These are phyloP conservation scores for Letharia columbiana DNA, from an alignment of 495 filamentous ascomycete species.

Conservation along the genomic window DNA sequence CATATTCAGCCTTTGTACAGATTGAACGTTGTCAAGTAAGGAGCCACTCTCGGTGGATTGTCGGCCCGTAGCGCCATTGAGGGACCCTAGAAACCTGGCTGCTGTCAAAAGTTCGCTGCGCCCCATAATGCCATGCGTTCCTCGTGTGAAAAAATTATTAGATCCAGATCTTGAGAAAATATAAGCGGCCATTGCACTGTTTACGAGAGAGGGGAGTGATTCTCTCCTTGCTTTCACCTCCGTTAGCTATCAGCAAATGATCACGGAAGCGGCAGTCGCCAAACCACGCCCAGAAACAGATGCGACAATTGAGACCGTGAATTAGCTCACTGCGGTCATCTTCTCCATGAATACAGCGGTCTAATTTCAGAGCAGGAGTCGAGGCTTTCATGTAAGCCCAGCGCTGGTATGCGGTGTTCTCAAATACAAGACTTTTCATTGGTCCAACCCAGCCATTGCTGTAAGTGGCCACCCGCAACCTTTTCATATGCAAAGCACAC, in stretches of 20 bases:
- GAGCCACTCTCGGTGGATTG: conserved; percentile 9
- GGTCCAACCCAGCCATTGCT: background rate
- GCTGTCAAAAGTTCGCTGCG: background rate
- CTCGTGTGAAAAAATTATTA: background rate
- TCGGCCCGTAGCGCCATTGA: background rate
- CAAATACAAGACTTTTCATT: background rate
- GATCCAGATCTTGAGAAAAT: background rate
- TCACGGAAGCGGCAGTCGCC: background rate
- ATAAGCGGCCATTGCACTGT: background rate
- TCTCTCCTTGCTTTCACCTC: background rate
- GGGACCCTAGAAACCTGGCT: conserved; percentile 2
- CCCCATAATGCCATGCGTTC: background rate
- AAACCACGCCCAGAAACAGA: background rate
- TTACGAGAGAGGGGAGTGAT: background rate
- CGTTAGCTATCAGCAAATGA: background rate
- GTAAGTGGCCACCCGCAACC: background rate
- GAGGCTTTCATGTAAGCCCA: background rate
- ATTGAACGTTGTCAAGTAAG: conserved; percentile 5
- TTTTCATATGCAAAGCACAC: background rate
- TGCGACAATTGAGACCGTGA: background rate
- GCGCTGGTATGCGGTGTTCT: background rate
- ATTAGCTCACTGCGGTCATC: background rate
- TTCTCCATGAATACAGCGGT: background rate
- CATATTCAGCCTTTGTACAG: background rate
- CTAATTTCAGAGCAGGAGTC: background rate